Evolutionary conservation across 257 asterid species (phyloP), one percentile per base, ranked within the genome.

Genomic region (Thymus quinquecostatus): DNA sequence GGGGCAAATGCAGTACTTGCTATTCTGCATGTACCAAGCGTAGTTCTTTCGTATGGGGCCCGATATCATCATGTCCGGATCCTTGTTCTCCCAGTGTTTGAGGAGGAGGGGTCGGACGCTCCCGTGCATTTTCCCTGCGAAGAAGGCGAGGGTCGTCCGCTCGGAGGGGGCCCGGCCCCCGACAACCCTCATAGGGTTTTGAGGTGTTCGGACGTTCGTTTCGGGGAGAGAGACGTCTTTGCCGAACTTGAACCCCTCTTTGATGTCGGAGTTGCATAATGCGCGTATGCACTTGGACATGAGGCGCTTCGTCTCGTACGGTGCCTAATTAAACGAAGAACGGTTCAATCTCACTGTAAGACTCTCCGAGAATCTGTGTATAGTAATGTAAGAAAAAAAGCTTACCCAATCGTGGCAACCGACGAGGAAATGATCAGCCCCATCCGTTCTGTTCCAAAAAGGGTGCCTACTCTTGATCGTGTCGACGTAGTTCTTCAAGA

Each of bases 341-440:
- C 21, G 21, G 11, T 50, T 6, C 27, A 48, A 21, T 53, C 70
- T 62, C 41, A 36, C 4, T 1, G 2, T 10, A 45, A 44, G 13
- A 44, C 6, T 27, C 10, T 28, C 27, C 55, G 6, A 44, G 2
- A 63, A 9, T 44, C 55, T 54, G 10, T 57, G 10, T 32, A 14
- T 32, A 2, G 6, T 8, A 48, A 40, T 47, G 54, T 45, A 32
- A 73, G 7, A 55, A 6, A 64, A 2, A 27, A 36, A 27, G 78
- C 81, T 1, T 80, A 83, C 85, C 87, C 87, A 83, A 36, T 83
- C 87, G 51, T 83, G 87, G 83, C 87, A 83, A 34, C 80, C 87
- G 8, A 80, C 83, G 2, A 83, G 74, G 10, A 83, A 83, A 72
- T 83, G 84, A 61, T 83, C 87, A 0, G 71, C 53, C 8, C 85